phyloP scores from a whole-genome alignment of 2,329 filamentous ascomycete genomes.

The Neonectria ditissima region DNA sequence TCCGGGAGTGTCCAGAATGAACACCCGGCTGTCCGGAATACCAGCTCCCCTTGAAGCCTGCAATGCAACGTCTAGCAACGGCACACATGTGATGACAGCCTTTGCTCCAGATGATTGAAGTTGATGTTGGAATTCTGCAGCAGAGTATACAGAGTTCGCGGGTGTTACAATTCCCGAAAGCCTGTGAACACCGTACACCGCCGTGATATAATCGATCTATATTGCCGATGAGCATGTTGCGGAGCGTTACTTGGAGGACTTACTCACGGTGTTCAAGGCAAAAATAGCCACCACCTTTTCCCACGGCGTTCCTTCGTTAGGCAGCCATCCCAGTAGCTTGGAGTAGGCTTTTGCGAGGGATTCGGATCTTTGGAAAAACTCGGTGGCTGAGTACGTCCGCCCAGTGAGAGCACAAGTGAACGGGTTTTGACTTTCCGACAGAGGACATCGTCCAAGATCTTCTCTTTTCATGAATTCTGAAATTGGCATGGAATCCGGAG shows the following conservation, averaged over 20 bases:
- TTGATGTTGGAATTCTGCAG: constrained; percentile 77
- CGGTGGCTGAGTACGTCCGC: constrained; percentile 70
- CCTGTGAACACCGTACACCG: constrained; percentile 79
- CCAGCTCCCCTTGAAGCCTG: constrained; percentile 72
- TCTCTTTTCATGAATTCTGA: constrained; percentile 83
- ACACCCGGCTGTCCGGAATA: constrained; percentile 73
- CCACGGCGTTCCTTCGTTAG: constrained; percentile 80
- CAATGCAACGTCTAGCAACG: constrained; percentile 72
- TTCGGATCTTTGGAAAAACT: constrained; percentile 76
- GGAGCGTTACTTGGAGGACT: background rate
- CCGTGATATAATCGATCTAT: constrained; percentile 78
- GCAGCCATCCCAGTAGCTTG: constrained; percentile 77
- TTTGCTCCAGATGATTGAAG: constrained; percentile 76
- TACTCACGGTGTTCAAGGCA: constrained; percentile 78
- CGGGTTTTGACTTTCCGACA: constrained; percentile 73
- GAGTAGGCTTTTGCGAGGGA: constrained; percentile 74
- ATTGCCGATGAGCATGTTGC: background rate
- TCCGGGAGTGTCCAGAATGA: constrained; percentile 75
- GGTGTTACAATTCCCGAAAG: constrained; percentile 79
- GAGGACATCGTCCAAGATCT: constrained; percentile 72
- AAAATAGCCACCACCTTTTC: constrained; percentile 83
- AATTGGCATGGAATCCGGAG: constrained; percentile 80
- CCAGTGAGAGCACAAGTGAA: constrained; percentile 83
- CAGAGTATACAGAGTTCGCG: constrained; percentile 80
- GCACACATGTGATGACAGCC: constrained; percentile 77